phyloP scores from a whole-genome alignment of 495 filamentous ascomycete species.

The Talaromyces thailandensis region DNA sequence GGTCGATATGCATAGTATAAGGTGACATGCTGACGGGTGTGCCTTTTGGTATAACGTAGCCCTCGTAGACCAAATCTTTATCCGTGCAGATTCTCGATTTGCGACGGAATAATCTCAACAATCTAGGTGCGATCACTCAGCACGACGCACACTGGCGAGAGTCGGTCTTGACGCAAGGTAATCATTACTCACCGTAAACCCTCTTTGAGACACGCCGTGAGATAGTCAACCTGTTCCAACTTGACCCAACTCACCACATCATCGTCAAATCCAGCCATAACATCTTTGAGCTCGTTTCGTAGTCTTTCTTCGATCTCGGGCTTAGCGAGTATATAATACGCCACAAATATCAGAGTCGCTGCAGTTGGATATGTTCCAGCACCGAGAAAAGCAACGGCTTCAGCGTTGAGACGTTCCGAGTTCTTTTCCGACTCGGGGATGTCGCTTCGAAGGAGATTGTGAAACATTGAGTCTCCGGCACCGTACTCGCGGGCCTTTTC shows the following conservation, averaged over 20 bases:
- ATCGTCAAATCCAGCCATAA: constrained; percentile 15
- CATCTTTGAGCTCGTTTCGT: constrained; percentile 15
- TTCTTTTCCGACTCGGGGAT: constrained; percentile 15
- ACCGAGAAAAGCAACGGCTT: constrained; percentile 18
- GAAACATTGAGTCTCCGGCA: constrained; percentile 8
- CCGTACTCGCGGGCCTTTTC: not conserved
- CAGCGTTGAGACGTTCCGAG: constrained; percentile 17
- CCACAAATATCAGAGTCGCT: constrained; percentile 11
- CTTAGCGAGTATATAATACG: not conserved
- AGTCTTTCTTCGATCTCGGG: constrained; percentile 6
- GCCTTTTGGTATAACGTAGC: not conserved
- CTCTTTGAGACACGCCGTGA: not conserved
- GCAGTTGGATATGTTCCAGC: constrained; percentile 29
- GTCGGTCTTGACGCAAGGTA: no score
- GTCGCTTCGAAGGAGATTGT: constrained; percentile 6
- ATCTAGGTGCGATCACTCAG: not conserved
- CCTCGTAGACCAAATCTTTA: not conserved
- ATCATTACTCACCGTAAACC: not conserved
- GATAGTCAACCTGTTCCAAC: not conserved
- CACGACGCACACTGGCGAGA: no score
- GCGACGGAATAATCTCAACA: not conserved
- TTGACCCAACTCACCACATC: not conserved
- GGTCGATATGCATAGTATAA: constrained; percentile 30
- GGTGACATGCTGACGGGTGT: constrained; percentile 32
- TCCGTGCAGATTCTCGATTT: not conserved